Evolutionary conservation across 2,329 filamentous ascomycete genomes (phyloP).

Genomic region (Aspergillus terreus): DNA sequence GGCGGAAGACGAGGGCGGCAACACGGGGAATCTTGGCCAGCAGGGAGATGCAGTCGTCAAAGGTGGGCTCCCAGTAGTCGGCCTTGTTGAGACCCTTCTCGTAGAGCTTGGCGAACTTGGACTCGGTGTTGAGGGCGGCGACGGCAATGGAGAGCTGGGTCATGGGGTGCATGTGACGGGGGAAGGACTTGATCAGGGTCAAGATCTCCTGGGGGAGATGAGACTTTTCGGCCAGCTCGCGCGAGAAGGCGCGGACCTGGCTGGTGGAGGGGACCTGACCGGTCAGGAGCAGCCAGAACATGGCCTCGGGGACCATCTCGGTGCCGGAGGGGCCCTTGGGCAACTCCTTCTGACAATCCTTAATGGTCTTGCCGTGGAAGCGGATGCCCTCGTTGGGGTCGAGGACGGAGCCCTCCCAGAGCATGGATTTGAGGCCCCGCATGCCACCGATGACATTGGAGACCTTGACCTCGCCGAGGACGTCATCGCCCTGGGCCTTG

Average conservation of each 20-base stretch:
- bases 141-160: constrained; percentile 95
- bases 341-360: constrained; percentile 90
- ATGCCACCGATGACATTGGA: constrained; percentile 94
- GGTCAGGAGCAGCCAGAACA: constrained; percentile 98
- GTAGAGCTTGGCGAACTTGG: constrained; percentile 89
- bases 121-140: constrained; percentile 92
- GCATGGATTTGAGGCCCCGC: constrained; percentile 95
- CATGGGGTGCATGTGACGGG: constrained; percentile 91
- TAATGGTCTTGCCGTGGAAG: constrained; percentile 97
- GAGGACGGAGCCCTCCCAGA: constrained; percentile 97
- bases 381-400: constrained; percentile 96
- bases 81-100: constrained; percentile 88
- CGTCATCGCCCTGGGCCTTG: constrained; percentile 77
- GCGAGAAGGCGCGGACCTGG: constrained; percentile 79
- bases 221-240: constrained; percentile 82
- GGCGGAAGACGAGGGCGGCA: constrained; percentile 96
- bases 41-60: constrained; percentile 89
- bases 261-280: constrained; percentile 79
- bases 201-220: constrained; percentile 77
- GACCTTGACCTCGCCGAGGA: constrained; percentile 87
- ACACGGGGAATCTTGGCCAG: constrained; percentile 95
- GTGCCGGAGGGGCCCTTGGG: constrained; percentile 86
- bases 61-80: constrained; percentile 98
- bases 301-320: constrained; percentile 97
- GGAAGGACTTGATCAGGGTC: constrained; percentile 86